Percentiles rank a stretch among this genome's conserved stretches.
phyloP scores from a whole-genome alignment of 352 stramenopile species.

The Globisporangium paroecandrum region DNA sequence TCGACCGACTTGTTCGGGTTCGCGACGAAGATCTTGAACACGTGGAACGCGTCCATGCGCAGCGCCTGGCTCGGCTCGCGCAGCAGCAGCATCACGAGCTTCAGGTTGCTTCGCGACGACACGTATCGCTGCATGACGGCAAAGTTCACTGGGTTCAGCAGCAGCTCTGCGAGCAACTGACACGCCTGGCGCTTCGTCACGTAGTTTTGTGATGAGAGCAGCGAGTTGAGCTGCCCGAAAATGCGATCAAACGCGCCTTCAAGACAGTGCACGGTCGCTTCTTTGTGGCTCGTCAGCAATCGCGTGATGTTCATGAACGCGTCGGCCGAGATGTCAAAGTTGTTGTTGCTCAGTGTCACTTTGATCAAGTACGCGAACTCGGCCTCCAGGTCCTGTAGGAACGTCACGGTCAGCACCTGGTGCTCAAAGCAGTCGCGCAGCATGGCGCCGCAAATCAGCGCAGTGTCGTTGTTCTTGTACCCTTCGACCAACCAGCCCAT shows the following conservation, averaged over 20 bases:
- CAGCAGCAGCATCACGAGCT: constrained; percentile 71
- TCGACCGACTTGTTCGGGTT: constrained; percentile 80
- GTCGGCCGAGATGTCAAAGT: constrained; percentile 85
- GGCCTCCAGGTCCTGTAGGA: constrained; percentile 50
- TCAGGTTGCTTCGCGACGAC: constrained; percentile 62
- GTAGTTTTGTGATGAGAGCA: constrained; percentile 68
- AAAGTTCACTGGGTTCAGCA: constrained; percentile 76
- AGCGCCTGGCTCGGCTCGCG: constrained; percentile 72
- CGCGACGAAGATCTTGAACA: constrained; percentile 89
- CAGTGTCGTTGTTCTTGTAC: constrained; percentile 68
- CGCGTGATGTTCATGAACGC: constrained; percentile 78
- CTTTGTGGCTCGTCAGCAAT: constrained; percentile 64
- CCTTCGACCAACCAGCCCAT: constrained; percentile 73
- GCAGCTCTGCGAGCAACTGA: constrained; percentile 67
- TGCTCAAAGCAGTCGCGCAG: constrained; percentile 78
- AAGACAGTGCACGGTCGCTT: constrained; percentile 42
- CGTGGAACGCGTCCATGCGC: constrained; percentile 81
- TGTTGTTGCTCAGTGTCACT: constrained; percentile 69
- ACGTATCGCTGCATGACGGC: constrained; percentile 79
- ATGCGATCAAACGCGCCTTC: constrained; percentile 63
- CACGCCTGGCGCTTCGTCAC: constrained; percentile 70
- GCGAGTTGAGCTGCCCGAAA: constrained; percentile 58
- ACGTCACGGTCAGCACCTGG: constrained; percentile 52
- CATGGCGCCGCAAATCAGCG: constrained; percentile 77
- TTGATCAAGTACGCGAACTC: constrained; percentile 71